Percentiles rank a stretch among this genome's conserved stretches.
These are phyloP conservation scores for Gaeumannomyces tritici DNA, from an alignment of 2,329 filamentous ascomycete genomes.

Conservation along the genomic window DNA sequence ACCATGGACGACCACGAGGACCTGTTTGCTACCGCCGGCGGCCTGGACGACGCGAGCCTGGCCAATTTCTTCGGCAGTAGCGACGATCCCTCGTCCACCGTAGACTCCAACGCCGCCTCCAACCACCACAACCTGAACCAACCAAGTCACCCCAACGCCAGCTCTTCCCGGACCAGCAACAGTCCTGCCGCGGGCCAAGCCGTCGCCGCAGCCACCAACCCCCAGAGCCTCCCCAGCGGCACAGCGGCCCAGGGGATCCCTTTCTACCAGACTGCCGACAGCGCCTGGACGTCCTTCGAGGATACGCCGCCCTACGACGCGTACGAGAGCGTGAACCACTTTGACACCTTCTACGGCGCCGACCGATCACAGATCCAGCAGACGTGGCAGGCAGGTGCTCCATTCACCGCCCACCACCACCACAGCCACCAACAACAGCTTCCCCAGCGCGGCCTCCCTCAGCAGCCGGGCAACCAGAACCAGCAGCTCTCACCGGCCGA, in stretches of 20 bases:
- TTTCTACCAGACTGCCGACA: slow-evolving; percentile 21
- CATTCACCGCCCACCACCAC: slow-evolving; percentile 20
- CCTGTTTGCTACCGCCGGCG: slow-evolving; percentile 21
- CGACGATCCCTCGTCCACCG: neutral
- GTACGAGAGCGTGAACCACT: slow-evolving; percentile 24
- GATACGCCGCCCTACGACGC: slow-evolving; percentile 37
- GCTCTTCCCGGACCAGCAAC: neutral
- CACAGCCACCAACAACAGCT: slow-evolving; percentile 7
- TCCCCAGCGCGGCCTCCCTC: slow-evolving; percentile 19
- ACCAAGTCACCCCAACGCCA: neutral
- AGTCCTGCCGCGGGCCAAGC: neutral
- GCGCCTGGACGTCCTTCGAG: slow-evolving; percentile 39
- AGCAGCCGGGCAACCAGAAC: neutral
- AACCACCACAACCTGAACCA: neutral
- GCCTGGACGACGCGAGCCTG: slow-evolving; percentile 22
- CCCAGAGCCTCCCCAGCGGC: slow-evolving; percentile 9
- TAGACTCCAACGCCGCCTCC: neutral
- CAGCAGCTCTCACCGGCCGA: slow-evolving; percentile 22
- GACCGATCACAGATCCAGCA: slow-evolving; percentile 18
- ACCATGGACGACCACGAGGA: slow-evolving; percentile 4
- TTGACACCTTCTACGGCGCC: slow-evolving; percentile 18
- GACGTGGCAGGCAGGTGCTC: slow-evolving; percentile 19
- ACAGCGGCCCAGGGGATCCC: slow-evolving; percentile 17
- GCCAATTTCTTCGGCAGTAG: slow-evolving; percentile 4
- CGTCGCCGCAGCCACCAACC: slow-evolving; percentile 16